Evolutionary conservation across 768 basidiomycete species (phyloP), one percentile per base, ranked within the genome.

Genomic region (Auricularia sp.): DNA sequence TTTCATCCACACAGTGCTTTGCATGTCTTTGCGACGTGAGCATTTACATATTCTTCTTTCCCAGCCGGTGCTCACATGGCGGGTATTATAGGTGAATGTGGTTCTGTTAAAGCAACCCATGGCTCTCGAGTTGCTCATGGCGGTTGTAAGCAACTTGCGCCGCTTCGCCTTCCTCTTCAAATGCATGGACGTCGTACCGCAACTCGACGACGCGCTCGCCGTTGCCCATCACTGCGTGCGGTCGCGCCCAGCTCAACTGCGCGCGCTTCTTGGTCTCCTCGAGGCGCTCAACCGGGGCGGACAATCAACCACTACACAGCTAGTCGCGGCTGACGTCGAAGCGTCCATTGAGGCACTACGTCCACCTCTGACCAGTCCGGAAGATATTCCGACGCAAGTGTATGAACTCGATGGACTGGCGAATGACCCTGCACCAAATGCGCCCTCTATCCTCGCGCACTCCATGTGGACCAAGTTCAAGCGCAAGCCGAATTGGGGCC

Each of bases 381-480:
- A 83, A 62, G 87, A 87, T 70, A 87, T 83, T 61, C 85, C 86
- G 36, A 78, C 82, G 3, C 75, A 92, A 21, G 73, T 90, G 18
- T 79, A 79, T 29, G 74, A 89, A 42, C 73, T 92, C 42, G 75
- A 86, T 42, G 83, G 87, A 68, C 82, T 90, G 65, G 89, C 91
- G 67, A 78, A 81, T 61, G 82, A 82, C 4, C 78, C 77, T 42
- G 80, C 85, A 69, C 79, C 92, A 1, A 80, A 81, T 33, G 74
- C 77, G 33, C 69, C 76, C 24, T 82, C 64, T 2, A 80, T 82
- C 59, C 83, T 93, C 24, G 90, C 90, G 0, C 88, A 88, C 68
- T 82, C 82, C 58, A 77, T 93, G 14, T 93, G 91, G 91, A 88
- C 89, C 74, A 88, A 89, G 71, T 92, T 92, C 69, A 84, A 88